Base-by-base conservation (phyloP, 2,329 filamentous ascomycete species). In the Aspergillus bombycis region DNA sequence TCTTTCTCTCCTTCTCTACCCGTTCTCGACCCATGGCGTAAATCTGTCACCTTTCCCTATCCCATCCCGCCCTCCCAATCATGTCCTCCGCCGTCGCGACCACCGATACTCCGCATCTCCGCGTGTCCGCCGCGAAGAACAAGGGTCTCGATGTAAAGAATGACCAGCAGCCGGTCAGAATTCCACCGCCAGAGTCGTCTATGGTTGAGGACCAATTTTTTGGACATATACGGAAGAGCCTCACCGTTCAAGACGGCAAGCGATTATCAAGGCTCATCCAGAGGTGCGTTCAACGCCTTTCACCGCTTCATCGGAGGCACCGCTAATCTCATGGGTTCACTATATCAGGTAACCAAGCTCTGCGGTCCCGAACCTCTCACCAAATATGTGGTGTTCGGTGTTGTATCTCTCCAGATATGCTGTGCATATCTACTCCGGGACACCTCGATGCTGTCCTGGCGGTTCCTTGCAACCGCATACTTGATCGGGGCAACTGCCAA, bases 221-320 rank as follows among this genome's bases (percentile, higher is more conserved):
- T 98, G 96, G 95, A 97, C 95, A 46, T 98, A 99, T 77, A 97
- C 95, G 11, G 95, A 99, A 79, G 95, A 99, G 81, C 95, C 95
- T 66, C 95, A 99, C 80, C 88, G 93, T 70, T 95, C 94, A 36
- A 86, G 95, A 71, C 88, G 95, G 62, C 88, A 94, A 71, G 93
- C 93, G 66, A 99, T 99, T 73, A 98, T 99, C 81, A 98, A 97
- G 83, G 94, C 94, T 61, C 94, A 99, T 77, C 95, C 95, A 54
- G 94, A 99, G 86, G 93, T 94, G 82, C 23, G 36, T 54, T 54
- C 30, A 28, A 14, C 19, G 3, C 32, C 41, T 48, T 23, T 59
- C 38, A 43, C 50, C 56, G 41, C 32, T 14, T 38, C 32, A 55
- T n/a, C 67, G 43, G 34, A 45, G 57, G 30, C 38, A 60, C 53